Percentiles rank a stretch among this genome's conserved stretches.
These are phyloP conservation scores for Cichorium intybus DNA, from an alignment of 140 eudicot species.

Conservation along the genomic window DNA sequence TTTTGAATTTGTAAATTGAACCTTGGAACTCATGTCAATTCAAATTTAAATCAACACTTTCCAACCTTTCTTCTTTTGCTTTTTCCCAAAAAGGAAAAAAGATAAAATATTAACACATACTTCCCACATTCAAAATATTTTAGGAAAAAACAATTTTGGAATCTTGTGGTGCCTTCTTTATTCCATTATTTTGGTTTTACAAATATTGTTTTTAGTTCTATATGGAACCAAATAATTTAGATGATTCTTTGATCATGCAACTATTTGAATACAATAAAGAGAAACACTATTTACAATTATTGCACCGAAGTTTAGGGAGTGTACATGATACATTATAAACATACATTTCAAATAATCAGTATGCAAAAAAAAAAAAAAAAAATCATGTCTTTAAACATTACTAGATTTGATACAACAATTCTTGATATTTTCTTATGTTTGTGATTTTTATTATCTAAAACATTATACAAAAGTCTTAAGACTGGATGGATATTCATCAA, in stretches of 20 bases:
- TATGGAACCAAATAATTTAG: neutral
- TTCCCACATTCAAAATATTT: conserved; percentile 18
- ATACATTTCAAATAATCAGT: neutral
- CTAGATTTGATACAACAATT: neutral
- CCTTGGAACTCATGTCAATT: conserved; percentile 31
- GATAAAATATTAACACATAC: conserved; percentile 16
- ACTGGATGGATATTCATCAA: no score
- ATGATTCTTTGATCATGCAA: neutral
- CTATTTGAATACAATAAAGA: neutral
- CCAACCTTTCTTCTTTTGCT: neutral
- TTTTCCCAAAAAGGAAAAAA: conserved; percentile 10
- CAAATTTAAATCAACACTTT: conserved; percentile 14
- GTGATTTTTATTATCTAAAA: no score
- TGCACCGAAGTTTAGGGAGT: neutral
- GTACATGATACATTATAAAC: neutral
- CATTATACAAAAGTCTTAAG: no score
- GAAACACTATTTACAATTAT: no score
- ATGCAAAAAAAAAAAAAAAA: no score
- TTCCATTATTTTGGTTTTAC: conserved; percentile 6
- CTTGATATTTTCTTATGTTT: no score
- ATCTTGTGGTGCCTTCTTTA: conserved; percentile 8
- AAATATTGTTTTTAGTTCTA: neutral
- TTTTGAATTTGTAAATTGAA: conserved; percentile 13
- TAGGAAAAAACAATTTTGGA: conserved; percentile 17
- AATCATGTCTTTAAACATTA: neutral